Percentiles rank a stretch among this genome's conserved stretches.
These are phyloP conservation scores for Dryadomyces sulphureus DNA, from an alignment of 2,329 filamentous ascomycete species.

Conservation along the genomic window DNA sequence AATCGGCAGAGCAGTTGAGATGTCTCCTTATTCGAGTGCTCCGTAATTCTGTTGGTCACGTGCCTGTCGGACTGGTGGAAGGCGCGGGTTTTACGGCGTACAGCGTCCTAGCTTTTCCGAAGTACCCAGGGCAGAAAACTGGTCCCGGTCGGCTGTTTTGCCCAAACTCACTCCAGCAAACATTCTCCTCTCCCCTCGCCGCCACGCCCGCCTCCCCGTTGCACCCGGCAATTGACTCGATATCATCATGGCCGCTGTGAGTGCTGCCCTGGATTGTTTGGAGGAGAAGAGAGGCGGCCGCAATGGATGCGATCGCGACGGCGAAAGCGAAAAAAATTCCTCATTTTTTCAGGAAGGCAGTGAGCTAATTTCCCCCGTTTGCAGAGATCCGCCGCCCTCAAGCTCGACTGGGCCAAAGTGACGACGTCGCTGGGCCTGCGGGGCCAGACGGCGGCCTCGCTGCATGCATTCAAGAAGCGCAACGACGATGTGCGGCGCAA, in stretches of 20 bases:
- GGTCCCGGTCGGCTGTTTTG: neutral
- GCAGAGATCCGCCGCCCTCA: constrained; percentile 93
- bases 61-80: neutral
- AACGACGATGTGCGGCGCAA: constrained; percentile 98
- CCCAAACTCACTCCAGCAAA: neutral
- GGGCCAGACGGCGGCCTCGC: constrained; percentile 80
- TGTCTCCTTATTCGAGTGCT: no score
- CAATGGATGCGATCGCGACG: neutral
- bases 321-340: neutral
- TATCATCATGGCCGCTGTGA: constrained; percentile 13
- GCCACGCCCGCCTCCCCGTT: neutral
- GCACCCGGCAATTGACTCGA: neutral
- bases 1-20: no score
- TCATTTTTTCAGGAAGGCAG: neutral
- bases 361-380: constrained; percentile 36
- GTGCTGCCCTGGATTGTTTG: neutral
- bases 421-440: constrained; percentile 88
- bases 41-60: constrained; percentile 3
- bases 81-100: neutral
- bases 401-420: constrained; percentile 98
- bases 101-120: constrained; percentile 13
- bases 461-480: constrained; percentile 97
- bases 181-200: constrained; percentile 1
- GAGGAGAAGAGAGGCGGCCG: neutral
- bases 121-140: constrained; percentile 5